Base-by-base conservation (phyloP, 2,329 filamentous ascomycete genomes). In the Aspergillus ochraceoroseus region DNA sequence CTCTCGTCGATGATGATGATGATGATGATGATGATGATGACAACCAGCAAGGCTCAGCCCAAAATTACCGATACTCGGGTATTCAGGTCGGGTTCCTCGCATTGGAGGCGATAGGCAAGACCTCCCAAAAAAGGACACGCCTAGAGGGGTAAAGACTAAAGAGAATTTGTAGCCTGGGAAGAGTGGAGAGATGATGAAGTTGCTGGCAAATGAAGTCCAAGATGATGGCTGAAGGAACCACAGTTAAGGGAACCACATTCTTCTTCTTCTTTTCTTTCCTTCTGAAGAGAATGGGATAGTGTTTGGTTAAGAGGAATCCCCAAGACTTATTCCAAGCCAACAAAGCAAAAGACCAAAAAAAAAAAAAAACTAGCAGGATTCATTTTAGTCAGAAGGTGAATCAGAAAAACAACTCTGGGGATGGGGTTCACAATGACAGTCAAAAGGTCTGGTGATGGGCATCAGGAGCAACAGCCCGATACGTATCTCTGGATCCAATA, bases 171-270 rank as follows among this genome's bases (percentile, higher is more conserved):
- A 22, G 20, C 20, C 20, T 23, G 7, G 38, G 30, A 41, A 35
- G 32, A 33, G 36, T 35, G 30, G 36, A 44, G 44, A 47, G 44
- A 39, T 31, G 36, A 23, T 35, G 14, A 27, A 20, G 35, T 17
- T 14, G 22, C 32, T 35, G 43, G 38, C 46, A 46, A 49, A 49
- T 49, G 32, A 36, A 41, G 32, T 17, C 28, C 19, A 19, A 27
- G 22, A 14, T 12, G 12, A 18, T 17, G 26, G n/a, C 32, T 28
- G 30, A 46, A 39, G 43, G 46, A 46, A 38, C 43, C 46, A 46
- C 33, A 29, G 36, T 31, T 44, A 20, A 47, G 32, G 32, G 40
- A 46, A 40, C 46, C 46, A 47, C 44, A 44, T 41, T n/a, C n/a
- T 39, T 34, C 35, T 26, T 22, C n/a, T n/a, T n/a, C n/a, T n/a